phyloP scores from a whole-genome alignment of 768 basidiomycete genomes.

The Russula sp. region DNA sequence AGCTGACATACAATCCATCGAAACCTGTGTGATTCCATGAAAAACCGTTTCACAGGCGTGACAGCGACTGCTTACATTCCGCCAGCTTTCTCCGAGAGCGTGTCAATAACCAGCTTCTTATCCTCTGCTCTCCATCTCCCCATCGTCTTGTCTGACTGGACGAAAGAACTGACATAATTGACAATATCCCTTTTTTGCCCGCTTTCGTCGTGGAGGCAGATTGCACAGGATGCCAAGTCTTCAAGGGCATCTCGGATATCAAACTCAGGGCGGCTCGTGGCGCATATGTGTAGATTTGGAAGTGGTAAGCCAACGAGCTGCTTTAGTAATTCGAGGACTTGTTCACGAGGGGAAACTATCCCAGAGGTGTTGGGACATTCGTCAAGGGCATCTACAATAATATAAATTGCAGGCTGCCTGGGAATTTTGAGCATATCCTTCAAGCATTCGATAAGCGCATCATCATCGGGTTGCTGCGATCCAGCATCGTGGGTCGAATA shows the following conservation, averaged over 20 bases:
- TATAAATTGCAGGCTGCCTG: not conserved
- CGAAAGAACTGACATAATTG: not conserved
- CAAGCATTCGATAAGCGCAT: not conserved
- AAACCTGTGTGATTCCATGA: not conserved
- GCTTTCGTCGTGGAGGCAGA: not conserved
- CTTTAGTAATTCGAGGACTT: not conserved
- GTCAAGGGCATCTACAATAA: slow-evolving; percentile 5
- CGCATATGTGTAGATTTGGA: not conserved
- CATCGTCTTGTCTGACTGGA: not conserved
- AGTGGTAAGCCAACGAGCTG: not conserved
- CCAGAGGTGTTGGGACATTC: not conserved
- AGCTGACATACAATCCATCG: slow-evolving; percentile 9
- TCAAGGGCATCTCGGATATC: not conserved
- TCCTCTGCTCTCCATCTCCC: not conserved
- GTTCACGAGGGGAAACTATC: not conserved
- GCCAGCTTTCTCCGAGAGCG: not conserved
- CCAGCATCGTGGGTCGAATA: not conserved
- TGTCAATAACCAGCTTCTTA: not conserved
- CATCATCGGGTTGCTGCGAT: not conserved
- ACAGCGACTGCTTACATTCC: slow-evolving; percentile 1
- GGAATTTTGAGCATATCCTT: not conserved
- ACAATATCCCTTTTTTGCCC: not conserved
- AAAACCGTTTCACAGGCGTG: not conserved
- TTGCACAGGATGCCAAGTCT: not conserved
- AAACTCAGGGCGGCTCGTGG: slow-evolving; percentile 3